Conservation (phyloP, 805 yeast species). For the Saccharomycopsis selenospora region DNA sequence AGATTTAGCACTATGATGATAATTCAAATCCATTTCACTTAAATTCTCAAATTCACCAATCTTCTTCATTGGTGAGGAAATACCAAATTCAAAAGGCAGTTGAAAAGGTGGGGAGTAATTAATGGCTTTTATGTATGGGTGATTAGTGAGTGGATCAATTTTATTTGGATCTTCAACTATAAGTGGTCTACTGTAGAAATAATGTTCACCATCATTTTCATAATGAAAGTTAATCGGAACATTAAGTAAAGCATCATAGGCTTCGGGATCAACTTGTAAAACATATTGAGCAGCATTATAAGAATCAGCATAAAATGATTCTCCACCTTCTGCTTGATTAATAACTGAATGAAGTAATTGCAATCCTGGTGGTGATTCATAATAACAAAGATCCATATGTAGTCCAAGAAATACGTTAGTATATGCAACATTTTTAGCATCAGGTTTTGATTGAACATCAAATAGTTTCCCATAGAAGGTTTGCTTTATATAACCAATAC, state of each 20-base stretch:
- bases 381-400: constrained; percentile 71
- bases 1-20: constrained; percentile 29
- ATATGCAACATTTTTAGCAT: constrained; percentile 66
- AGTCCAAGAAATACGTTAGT: constrained; percentile 57
- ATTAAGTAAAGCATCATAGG: constrained; percentile 51
- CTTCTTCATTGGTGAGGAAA: constrained; percentile 31
- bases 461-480: constrained; percentile 69
- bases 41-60: constrained; percentile 23
- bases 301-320: constrained; percentile 61
- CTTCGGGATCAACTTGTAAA: constrained; percentile 46
- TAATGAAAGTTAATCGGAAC: constrained; percentile 68
- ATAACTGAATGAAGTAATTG: constrained; percentile 58
- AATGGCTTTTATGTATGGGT: constrained; percentile 43
- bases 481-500: constrained; percentile 59
- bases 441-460: constrained; percentile 48
- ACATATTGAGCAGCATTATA: constrained; percentile 54
- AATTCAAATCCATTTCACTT: constrained; percentile 14
- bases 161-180: constrained; percentile 22
- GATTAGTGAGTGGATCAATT: constrained; percentile 24
- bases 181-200: constrained; percentile 42
- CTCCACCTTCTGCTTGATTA: constrained; percentile 48
- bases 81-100: constrained; percentile 61
- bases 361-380: constrained; percentile 76
- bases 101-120: constrained; percentile 82
- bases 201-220: constrained; percentile 51